Base-by-base conservation (phyloP, 805 yeast species). In the Wickerhamomyces tratensis region DNA sequence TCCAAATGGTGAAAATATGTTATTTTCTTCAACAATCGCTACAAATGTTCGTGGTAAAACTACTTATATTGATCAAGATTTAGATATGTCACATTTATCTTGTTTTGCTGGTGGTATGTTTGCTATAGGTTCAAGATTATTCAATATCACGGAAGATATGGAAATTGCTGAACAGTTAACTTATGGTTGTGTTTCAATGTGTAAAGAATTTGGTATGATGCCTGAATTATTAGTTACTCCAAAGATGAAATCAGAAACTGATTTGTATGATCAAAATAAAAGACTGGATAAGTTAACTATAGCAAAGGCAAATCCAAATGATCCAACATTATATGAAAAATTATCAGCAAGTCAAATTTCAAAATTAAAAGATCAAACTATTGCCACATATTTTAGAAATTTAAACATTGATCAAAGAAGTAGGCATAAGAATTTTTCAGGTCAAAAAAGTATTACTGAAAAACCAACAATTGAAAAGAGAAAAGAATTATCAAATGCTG, bases 41-140 rank as follows among this genome's bases (percentile, higher is more conserved):
- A 15, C 39, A n/a, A 5, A 34, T n/a, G 40, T 34, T 7, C n/a
- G n/a, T 31, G 34, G 34, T 9, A 26, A 14, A 7, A 44, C 48
- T 3, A 52, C 52, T 14, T 42, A 45, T 3, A 40, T 44, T 2
- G 41, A 43, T 2, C 59, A 61, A 40, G 55, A 60, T 20, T 47
- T 62, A 38, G 72, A 69, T 44, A 66, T 69, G 65, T 61, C 69
- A 29, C 77, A 73, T 46, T 57, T 73, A 39, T 54, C 72, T 7
- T 77, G 83, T 49, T 73, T 70, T 43, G 59, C 74, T 5, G 81
- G 79, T 13, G 76, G 79, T 3, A 73, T 72, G 68, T 61, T 71
- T 50, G 74, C 74, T 0, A 51, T 76, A 26, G 76, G 74, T 2
- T 62, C 74, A 6, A 67, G 59, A 38, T 43, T 73, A 2, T 62